Evolutionary conservation across 768 basidiomycete species (phyloP), one percentile per base, ranked within the genome.

Genomic region (Boletus coccyginus): DNA sequence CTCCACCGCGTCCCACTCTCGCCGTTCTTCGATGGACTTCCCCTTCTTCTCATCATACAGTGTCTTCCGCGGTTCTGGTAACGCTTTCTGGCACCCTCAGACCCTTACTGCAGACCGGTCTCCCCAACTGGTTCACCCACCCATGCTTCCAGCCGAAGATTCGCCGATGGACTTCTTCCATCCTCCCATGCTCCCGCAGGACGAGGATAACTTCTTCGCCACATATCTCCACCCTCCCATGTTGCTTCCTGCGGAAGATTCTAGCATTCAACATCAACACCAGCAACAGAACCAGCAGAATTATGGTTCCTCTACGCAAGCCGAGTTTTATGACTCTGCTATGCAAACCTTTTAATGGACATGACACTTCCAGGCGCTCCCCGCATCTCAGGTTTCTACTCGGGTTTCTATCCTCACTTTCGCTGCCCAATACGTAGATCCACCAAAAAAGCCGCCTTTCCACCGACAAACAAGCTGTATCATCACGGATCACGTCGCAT

Each of bases 51-150:
- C 83, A 17, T 73, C 75, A 8, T 77, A 81, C 40, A 79, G 77
- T n/a, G 77, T 80, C 5, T 71, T 85, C 31, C 74, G 84, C 16
- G 83, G 81, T 7, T 81, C 80, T 7, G 80, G 78, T 0, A 81
- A 72, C 32, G 59, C 86, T 9, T 86, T 88, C 63, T 90, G 88
- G 88, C 90, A 92, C 70, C 88, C 89, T 3, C 86, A 88, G 11
- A 86, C 87, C 80, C 77, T 87, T 61, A 75, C 81, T 5, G 81
- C 83, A 59, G 80, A 80, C 29, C 74, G 78, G 53, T 84, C 85
- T 5, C 81, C 82, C 2, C 76, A 79, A 19, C 67, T 83, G 40
- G 77, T 85, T 58, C 88, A 90, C 57, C 88, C 88, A 10, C 85
- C 86, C 3, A 86, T 88, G 86, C 75, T 86, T 3, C 81, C 82